phyloP scores from a whole-genome alignment of 2,329 filamentous ascomycete genomes.

The Domatiomyces catenatus region DNA sequence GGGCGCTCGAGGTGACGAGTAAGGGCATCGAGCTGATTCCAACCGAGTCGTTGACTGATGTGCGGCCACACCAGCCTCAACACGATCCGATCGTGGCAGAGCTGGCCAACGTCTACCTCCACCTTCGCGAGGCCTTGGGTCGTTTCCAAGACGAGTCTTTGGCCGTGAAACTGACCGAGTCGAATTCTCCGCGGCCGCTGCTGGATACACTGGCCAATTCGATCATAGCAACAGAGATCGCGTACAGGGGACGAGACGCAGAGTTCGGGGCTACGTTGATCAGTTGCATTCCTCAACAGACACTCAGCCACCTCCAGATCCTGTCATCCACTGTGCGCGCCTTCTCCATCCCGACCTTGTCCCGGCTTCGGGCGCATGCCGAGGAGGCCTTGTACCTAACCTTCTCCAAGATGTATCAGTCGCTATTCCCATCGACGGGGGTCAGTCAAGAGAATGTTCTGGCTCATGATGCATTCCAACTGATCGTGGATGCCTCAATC shows the following conservation, averaged over 20 bases:
- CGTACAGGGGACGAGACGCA: slow-evolving; percentile 69
- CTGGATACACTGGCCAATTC: slow-evolving; percentile 34
- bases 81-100: slow-evolving; percentile 4
- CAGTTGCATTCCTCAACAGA: slow-evolving; percentile 69
- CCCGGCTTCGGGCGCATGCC: slow-evolving; percentile 51
- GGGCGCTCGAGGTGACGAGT: slow-evolving; percentile 4
- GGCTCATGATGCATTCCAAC: slow-evolving; percentile 39
- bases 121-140: slow-evolving; percentile 13
- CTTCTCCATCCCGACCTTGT: slow-evolving; percentile 61
- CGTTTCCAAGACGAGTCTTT: not conserved
- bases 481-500: slow-evolving; percentile 12
- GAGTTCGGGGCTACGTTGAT: slow-evolving; percentile 60
- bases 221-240: slow-evolving; percentile 77
- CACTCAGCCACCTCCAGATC: slow-evolving; percentile 72
- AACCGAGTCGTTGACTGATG: not conserved
- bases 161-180: not conserved
- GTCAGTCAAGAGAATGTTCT: slow-evolving; percentile 23
- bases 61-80: not conserved
- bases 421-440: not conserved
- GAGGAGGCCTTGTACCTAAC: slow-evolving; percentile 52
- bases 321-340: slow-evolving; percentile 77
- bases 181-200: slow-evolving; percentile 9
- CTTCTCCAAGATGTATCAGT: slow-evolving; percentile 21
- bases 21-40: slow-evolving; percentile 8
- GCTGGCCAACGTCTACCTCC: slow-evolving; percentile 18